Conservation (phyloP, 1,284 basidiomycete genomes). For the Mrakiaceae sp. region DNA sequence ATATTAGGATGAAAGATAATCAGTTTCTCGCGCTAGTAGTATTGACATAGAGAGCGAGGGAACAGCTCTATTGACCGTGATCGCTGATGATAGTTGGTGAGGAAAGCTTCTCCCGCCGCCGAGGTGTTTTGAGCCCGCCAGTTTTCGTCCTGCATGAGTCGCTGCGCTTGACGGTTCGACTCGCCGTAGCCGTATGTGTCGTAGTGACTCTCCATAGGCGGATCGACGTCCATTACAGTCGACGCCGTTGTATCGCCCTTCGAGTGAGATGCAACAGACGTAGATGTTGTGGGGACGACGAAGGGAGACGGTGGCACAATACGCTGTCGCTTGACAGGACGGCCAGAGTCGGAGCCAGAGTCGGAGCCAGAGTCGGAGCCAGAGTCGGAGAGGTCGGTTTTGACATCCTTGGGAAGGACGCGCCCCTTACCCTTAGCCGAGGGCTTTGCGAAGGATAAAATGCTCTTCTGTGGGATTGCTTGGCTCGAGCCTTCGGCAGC, state of each 20-base stretch:
- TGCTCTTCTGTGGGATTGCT: no score
- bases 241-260: no score
- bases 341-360: no score
- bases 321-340: no score
- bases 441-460: no score
- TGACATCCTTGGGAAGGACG: no score
- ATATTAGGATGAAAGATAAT: neutral
- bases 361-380: no score
- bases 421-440: no score
- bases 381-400: no score
- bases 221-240: constrained; percentile 28
- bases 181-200: constrained; percentile 16
- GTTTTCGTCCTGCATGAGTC: constrained; percentile 61
- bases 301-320: no score
- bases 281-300: no score
- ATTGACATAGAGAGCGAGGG: neutral
- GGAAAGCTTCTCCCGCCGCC: constrained; percentile 66
- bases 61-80: constrained; percentile 44
- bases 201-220: constrained; percentile 34
- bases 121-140: constrained; percentile 77
- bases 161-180: constrained; percentile 59
- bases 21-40: neutral
- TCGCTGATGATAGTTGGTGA: constrained; percentile 81
- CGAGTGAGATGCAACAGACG: no score
- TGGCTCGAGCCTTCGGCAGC: constrained; percentile 17